phyloP scores from a whole-genome alignment of 2,329 filamentous ascomycete genomes.

The Epicoccum nigrum region DNA sequence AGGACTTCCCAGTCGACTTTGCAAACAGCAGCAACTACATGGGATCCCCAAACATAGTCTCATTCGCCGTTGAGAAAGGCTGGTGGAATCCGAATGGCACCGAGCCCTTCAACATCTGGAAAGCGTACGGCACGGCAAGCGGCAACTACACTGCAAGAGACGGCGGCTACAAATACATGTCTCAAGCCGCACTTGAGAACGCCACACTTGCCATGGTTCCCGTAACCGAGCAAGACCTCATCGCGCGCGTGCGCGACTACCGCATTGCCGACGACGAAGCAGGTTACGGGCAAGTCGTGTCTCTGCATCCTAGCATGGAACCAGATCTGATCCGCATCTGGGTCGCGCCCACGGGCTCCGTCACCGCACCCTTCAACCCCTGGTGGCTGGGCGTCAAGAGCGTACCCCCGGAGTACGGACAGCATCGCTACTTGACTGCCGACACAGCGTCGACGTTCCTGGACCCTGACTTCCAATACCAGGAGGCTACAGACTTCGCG shows the following conservation, averaged over 20 bases:
- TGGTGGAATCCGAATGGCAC: constrained; percentile 43
- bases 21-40: constrained; percentile 38
- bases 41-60: constrained; percentile 44
- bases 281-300: constrained; percentile 46
- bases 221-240: constrained; percentile 57
- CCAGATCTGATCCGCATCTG: constrained; percentile 44
- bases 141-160: constrained; percentile 39
- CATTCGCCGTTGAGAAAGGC: constrained; percentile 44
- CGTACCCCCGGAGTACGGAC: constrained; percentile 40
- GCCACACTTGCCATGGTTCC: constrained; percentile 52
- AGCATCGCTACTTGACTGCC: constrained; percentile 46
- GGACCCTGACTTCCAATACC: constrained; percentile 42
- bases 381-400: constrained; percentile 45
- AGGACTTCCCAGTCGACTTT: constrained; percentile 44
- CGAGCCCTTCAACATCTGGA: constrained; percentile 47
- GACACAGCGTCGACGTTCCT: constrained; percentile 43
- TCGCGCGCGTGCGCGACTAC: constrained; percentile 48
- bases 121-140: constrained; percentile 40
- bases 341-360: constrained; percentile 43
- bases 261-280: constrained; percentile 46
- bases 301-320: constrained; percentile 32
- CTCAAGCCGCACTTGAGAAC: constrained; percentile 44
- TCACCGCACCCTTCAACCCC: constrained; percentile 43
- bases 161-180: constrained; percentile 48
- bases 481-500: constrained; percentile 37